A percentile compares a stretch with the other conserved stretches of the same genome.
Conservation (phyloP, 2,329 filamentous ascomycete species). For the Aspergillus fijiensis region DNA sequence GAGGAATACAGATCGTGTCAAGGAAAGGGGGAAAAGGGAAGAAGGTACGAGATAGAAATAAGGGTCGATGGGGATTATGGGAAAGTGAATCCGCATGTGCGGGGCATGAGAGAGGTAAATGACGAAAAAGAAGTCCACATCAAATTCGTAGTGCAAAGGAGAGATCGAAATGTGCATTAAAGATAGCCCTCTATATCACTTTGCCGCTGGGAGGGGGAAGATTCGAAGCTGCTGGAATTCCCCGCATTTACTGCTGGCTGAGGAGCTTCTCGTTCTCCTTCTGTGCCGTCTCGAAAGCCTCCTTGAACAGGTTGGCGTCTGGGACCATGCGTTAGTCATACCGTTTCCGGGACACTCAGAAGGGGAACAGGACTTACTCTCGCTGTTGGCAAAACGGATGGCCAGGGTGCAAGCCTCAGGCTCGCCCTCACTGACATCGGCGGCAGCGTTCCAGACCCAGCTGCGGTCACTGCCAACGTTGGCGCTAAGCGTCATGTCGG, state of each 20-base stretch:
- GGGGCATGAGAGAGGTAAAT: slow-evolving; percentile 8
- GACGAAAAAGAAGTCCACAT: slow-evolving; percentile 6
- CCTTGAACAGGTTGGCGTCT: slow-evolving; percentile 98
- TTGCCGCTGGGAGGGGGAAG: neutral
- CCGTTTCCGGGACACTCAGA: neutral
- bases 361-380: slow-evolving; percentile 65
- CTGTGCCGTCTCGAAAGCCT: slow-evolving; percentile 94
- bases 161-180: slow-evolving; percentile 13
- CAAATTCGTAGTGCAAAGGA: slow-evolving; percentile 10
- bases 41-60: slow-evolving; percentile 7
- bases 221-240: neutral
- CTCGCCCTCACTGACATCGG: slow-evolving; percentile 97
- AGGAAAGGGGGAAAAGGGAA: neutral
- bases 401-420: slow-evolving; percentile 93
- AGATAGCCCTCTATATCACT: slow-evolving; percentile 14
- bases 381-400: slow-evolving; percentile 95
- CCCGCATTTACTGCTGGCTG: slow-evolving; percentile 48
- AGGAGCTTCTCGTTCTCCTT: slow-evolving; percentile 92
- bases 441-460: slow-evolving; percentile 99
- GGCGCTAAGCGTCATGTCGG: slow-evolving; percentile 97
- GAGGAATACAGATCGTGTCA: slow-evolving; percentile 14
- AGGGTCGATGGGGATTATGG: slow-evolving; percentile 12
- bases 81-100: neutral
- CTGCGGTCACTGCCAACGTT: slow-evolving; percentile 97
- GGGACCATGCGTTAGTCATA: slow-evolving; percentile 19